A percentile compares a stretch with the other conserved stretches of the same genome.
Conservation (phyloP, 768 basidiomycete genomes). For the Kwoniella bestiolae region DNA sequence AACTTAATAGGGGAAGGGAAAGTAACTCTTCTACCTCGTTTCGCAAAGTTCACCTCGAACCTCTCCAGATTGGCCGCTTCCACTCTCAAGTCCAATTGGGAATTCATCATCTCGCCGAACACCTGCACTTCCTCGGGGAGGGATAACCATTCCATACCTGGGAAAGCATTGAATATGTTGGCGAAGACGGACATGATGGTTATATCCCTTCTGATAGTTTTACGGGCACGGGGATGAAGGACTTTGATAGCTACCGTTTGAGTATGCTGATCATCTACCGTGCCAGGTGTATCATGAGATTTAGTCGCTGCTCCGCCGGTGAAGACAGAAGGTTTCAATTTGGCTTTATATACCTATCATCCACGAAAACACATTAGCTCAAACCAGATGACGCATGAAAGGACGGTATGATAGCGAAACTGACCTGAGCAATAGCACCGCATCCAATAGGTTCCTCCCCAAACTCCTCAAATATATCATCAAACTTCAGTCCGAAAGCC, state of each 20-base stretch:
- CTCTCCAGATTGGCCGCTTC: conserved; percentile 84
- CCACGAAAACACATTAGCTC: too few species aligned
- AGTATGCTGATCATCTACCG: conserved; percentile 45
- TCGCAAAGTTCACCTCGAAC: conserved; percentile 84
- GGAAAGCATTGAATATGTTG: conserved; percentile 71
- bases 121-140: conserved; percentile 92
- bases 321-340: conserved; percentile 78
- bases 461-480: conserved; percentile 89
- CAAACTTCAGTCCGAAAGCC: conserved; percentile 81
- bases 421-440: conserved; percentile 93
- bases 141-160: conserved; percentile 95
- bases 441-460: conserved; percentile 87
- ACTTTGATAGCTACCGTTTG: conserved; percentile 94
- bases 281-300: conserved; percentile 62
- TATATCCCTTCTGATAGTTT: conserved; percentile 84
- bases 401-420: background rate
- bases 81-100: conserved; percentile 85
- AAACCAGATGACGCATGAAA: too few species aligned
- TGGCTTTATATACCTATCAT: conserved; percentile 83
- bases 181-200: conserved; percentile 96
- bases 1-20: conserved; percentile 80
- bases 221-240: conserved; percentile 81
- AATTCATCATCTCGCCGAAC: conserved; percentile 95
- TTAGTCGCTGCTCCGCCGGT: conserved; percentile 73
- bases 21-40: conserved; percentile 74